Evolutionary conservation across 2,329 filamentous ascomycete species (phyloP).

Genomic region (Xylaria sp.): DNA sequence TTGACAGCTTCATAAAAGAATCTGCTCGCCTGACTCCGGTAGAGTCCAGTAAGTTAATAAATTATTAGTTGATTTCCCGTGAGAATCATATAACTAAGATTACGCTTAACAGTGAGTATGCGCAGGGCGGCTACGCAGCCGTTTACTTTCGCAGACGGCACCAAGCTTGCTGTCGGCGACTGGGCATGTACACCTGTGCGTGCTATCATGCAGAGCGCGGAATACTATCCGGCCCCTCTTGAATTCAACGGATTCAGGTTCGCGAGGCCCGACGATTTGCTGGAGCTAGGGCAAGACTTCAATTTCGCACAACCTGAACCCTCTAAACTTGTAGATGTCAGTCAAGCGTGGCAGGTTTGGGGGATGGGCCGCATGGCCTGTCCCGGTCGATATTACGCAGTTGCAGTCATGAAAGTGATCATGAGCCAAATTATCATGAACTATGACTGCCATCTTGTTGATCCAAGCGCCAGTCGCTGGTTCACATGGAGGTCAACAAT

Average conservation of each 20-base stretch:
- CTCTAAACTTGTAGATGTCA: slow-evolving; percentile 25
- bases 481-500: slow-evolving; percentile 33
- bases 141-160: slow-evolving; percentile 32
- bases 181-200: slow-evolving; percentile 34
- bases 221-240: slow-evolving; percentile 6
- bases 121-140: slow-evolving; percentile 22
- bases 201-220: slow-evolving; percentile 18
- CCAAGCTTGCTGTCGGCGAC: slow-evolving; percentile 19
- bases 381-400: slow-evolving; percentile 33
- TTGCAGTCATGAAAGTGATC: slow-evolving; percentile 36
- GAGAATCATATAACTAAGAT: background rate
- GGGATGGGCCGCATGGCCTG: slow-evolving; percentile 36
- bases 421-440: slow-evolving; percentile 32
- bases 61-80: no score
- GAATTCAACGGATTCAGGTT: slow-evolving; percentile 34
- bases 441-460: slow-evolving; percentile 32
- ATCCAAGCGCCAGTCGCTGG: slow-evolving; percentile 11
- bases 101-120: slow-evolving; percentile 26
- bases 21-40: slow-evolving; percentile 41
- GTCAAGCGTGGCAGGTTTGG: slow-evolving; percentile 29
- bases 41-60: slow-evolving; percentile 35
- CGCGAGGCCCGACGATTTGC: background rate
- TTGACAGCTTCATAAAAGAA: slow-evolving; percentile 47
- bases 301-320: slow-evolving; percentile 20
- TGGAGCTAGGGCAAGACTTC: background rate